phyloP scores from a whole-genome alignment of 2,329 filamentous ascomycete species.

The Aspergillus brasiliensis region DNA sequence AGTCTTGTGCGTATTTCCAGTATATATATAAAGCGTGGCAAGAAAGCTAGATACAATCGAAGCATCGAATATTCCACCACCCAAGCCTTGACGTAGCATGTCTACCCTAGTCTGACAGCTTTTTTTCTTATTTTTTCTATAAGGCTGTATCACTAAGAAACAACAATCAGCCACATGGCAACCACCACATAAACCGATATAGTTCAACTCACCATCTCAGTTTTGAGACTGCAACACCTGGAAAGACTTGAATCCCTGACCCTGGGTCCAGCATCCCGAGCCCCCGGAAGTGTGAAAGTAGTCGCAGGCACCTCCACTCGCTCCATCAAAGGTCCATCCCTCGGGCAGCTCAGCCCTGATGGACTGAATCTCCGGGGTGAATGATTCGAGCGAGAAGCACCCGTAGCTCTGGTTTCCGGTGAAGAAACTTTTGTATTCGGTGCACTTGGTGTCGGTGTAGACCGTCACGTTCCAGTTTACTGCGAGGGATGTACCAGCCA shows the following conservation, averaged over 20 bases:
- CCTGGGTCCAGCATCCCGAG: background rate
- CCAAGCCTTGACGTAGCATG: too few species aligned
- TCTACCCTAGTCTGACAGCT: too few species aligned
- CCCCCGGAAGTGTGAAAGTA: background rate
- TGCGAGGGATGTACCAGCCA: background rate
- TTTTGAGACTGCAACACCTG: background rate
- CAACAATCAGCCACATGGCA: background rate
- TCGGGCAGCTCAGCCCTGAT: background rate
- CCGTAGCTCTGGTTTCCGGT: background rate
- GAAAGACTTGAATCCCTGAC: background rate
- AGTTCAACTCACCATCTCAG: background rate
- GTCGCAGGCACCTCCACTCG: background rate
- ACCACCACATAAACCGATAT: background rate
- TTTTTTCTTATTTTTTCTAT: too few species aligned
- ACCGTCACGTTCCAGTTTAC: background rate
- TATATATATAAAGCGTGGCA: too few species aligned
- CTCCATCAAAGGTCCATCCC: background rate
- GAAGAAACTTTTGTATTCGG: background rate
- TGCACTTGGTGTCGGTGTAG: background rate
- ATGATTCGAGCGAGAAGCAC: background rate
- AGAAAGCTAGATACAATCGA: too few species aligned
- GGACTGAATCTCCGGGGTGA: background rate
- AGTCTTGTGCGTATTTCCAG: too few species aligned
- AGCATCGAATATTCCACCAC: too few species aligned
- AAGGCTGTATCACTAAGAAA: background rate